These are phyloP conservation scores for Trichoderma erinaceum DNA, from an alignment of 495 filamentous ascomycete genomes.

Conservation along the genomic window DNA sequence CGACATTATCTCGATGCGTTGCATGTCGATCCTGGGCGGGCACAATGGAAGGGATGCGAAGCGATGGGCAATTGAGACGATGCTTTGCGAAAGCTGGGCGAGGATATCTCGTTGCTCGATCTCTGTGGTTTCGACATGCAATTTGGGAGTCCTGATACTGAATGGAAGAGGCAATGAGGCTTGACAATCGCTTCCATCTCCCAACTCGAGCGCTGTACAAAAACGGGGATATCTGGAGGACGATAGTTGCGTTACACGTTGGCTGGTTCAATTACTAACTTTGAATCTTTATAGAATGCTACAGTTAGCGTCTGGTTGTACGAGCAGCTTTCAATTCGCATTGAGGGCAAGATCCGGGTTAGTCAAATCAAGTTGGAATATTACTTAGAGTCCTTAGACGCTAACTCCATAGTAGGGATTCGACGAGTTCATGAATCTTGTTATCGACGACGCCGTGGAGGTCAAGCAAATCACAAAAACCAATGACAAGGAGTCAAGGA, in stretches of 20 bases:
- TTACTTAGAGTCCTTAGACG: constrained; percentile 9
- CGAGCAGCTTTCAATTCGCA: constrained; percentile 87
- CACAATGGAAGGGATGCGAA: background rate
- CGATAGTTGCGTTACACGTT: background rate
- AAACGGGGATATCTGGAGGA: background rate
- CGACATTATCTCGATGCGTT: background rate
- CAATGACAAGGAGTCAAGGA: constrained; percentile 64
- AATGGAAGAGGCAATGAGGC: no score
- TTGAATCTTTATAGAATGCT: constrained; percentile 49
- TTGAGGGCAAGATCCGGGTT: constrained; percentile 92
- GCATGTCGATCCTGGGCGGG: background rate
- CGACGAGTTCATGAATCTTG: constrained; percentile 99
- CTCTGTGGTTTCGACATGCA: no score
- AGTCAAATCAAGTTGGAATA: constrained; percentile 22
- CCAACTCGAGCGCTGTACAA: background rate
- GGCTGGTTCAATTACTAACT: background rate
- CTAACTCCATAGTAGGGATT: constrained; percentile 57
- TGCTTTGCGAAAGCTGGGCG: background rate
- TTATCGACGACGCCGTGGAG: constrained; percentile 89
- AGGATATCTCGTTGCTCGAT: no score
- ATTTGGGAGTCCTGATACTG: no score
- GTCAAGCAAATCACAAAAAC: constrained; percentile 80
- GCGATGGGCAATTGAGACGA: background rate
- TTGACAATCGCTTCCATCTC: background rate
- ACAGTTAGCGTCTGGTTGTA: constrained; percentile 94